Percentiles rank a stretch among this genome's conserved stretches.
phyloP scores from a whole-genome alignment of 495 filamentous ascomycete species.

The Penicillium roqueforti region DNA sequence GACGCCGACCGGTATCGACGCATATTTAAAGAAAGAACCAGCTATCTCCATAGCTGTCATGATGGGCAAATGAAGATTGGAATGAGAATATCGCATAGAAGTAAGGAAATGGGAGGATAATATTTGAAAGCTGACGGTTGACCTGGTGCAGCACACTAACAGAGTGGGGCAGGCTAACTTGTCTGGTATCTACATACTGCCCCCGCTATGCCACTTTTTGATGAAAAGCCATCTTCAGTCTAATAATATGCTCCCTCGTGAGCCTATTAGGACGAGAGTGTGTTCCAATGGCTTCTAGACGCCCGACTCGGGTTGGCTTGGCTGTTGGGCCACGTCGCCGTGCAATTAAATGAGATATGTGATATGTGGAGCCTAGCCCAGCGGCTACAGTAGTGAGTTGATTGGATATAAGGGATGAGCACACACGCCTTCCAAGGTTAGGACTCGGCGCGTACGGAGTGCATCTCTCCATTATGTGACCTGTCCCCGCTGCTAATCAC shows the following conservation, averaged over 20 bases:
- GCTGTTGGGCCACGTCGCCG: background rate
- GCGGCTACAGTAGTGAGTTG: background rate
- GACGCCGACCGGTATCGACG: constrained; percentile 22
- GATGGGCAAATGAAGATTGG: background rate
- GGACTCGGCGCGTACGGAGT: background rate
- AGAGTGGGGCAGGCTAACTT: background rate
- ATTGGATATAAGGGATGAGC: background rate
- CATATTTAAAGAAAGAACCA: constrained; percentile 30
- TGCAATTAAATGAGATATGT: background rate
- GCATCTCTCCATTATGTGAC: background rate
- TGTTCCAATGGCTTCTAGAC: background rate
- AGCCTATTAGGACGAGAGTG: too few species aligned
- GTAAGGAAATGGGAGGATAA: background rate
- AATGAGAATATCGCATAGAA: background rate
- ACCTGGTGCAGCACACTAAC: background rate
- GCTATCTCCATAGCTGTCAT: constrained; percentile 4
- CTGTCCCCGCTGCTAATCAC: too few species aligned
- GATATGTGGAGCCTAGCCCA: background rate
- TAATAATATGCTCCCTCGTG: too few species aligned
- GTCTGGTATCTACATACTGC: background rate
- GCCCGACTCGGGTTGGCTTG: background rate
- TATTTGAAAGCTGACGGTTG: constrained; percentile 1
- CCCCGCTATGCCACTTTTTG: background rate
- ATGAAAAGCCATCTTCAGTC: background rate
- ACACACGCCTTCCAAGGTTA: background rate